Evolutionary conservation across 768 basidiomycete species (phyloP).

Genomic region (Strobilomyces dryophilus): DNA sequence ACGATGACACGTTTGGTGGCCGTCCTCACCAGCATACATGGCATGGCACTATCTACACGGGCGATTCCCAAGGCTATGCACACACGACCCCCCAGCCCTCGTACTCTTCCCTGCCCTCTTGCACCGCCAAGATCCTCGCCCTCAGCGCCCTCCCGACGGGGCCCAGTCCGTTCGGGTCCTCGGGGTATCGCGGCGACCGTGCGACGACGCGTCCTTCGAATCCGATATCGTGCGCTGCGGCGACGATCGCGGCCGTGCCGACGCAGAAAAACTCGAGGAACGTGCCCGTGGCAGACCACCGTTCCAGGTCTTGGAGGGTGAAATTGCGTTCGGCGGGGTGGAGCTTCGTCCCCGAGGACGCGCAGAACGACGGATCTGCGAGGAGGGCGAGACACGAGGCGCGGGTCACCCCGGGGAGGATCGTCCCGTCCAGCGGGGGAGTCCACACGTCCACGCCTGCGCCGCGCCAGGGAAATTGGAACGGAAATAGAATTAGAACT

Average conservation of each 20-base stretch:
- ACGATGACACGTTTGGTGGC: no score
- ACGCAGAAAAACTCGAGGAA: conserved; percentile 83
- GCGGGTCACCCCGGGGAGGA: conserved; percentile 90
- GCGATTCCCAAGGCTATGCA: conserved; percentile 2
- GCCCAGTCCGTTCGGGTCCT: conserved; percentile 37
- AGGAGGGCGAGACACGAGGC: conserved; percentile 69
- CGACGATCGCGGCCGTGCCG: conserved; percentile 81
- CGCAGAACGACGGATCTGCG: conserved; percentile 29
- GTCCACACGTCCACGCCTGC: conserved; percentile 72
- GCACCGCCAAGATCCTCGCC: conserved; percentile 70
- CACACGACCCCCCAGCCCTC: conserved; percentile 58
- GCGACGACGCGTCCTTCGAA: conserved; percentile 64
- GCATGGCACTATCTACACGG: no score
- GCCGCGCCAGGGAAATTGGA: no score
- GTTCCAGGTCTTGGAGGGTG: conserved; percentile 58
- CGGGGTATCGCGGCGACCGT: conserved; percentile 50
- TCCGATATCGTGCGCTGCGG: conserved; percentile 68
- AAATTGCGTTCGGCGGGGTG: conserved; percentile 54
- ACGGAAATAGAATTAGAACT: no score
- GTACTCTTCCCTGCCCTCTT: conserved; percentile 61
- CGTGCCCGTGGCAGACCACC: conserved; percentile 50
- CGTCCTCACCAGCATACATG: no score
- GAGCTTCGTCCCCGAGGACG: neutral
- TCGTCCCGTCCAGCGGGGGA: conserved; percentile 85
- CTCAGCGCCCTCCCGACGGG: conserved; percentile 66